phyloP scores from a whole-genome alignment of 306 rosid genomes.

The Cajanus cajan region DNA sequence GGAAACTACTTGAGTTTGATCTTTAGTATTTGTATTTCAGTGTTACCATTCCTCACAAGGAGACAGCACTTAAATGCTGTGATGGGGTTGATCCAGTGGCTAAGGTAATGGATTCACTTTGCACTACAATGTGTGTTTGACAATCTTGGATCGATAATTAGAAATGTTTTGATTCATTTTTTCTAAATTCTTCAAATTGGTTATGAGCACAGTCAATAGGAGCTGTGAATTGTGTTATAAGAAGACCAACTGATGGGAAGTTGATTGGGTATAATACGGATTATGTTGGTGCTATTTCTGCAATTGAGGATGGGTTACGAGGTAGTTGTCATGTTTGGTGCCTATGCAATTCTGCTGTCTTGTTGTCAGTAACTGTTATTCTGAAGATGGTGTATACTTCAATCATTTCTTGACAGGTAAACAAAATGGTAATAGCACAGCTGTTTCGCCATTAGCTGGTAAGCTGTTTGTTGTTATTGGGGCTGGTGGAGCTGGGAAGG shows the following conservation, averaged over 20 bases:
- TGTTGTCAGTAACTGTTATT: constrained; percentile 4
- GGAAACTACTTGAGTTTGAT: constrained; percentile 24
- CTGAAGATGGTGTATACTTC: neutral
- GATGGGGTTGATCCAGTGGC: constrained; percentile 95
- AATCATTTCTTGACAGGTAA: constrained; percentile 41
- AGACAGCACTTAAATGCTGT: constrained; percentile 68
- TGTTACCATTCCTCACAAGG: constrained; percentile 86
- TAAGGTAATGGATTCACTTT: constrained; percentile 54
- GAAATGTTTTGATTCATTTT: constrained; percentile 19
- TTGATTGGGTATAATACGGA: constrained; percentile 85
- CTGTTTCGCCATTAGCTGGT: constrained; percentile 79
- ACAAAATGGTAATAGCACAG: constrained; percentile 33
- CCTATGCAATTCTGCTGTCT: constrained; percentile 12
- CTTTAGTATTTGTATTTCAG: constrained; percentile 47
- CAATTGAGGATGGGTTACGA: constrained; percentile 82
- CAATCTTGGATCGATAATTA: constrained; percentile 14
- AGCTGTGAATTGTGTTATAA: constrained; percentile 79
- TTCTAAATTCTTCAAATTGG: constrained; percentile 24
- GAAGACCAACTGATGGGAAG: constrained; percentile 83
- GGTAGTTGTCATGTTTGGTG: constrained; percentile 47
- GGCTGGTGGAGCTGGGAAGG: constrained; percentile 97
- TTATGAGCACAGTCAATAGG: constrained; percentile 65
- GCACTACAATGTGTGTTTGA: constrained; percentile 7
- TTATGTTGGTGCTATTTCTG: constrained; percentile 81
- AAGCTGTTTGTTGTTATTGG: constrained; percentile 86